Conservation (phyloP, 768 basidiomycete species). For the Amanita pseudoporphyria region DNA sequence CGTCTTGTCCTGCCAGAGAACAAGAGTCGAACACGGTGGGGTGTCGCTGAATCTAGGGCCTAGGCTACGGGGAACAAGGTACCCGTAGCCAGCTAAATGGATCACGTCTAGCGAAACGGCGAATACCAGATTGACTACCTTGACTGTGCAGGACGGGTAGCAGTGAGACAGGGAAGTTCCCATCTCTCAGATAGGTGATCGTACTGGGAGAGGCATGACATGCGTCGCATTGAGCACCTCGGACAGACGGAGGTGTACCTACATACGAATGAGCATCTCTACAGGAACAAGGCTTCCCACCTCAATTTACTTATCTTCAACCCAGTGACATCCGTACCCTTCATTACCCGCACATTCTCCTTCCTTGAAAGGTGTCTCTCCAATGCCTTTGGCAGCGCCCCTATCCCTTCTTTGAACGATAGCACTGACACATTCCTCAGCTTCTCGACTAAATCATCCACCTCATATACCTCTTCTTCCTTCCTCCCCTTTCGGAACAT, state of each 20-base stretch:
- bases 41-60: constrained; percentile 7
- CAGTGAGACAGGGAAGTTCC: constrained; percentile 39
- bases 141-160: constrained; percentile 63
- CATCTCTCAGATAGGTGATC: constrained; percentile 4
- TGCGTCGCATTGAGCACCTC: constrained; percentile 35
- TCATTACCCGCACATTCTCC: constrained; percentile 50
- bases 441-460: constrained; percentile 36
- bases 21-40: constrained; percentile 82
- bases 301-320: constrained; percentile 28
- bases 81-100: constrained; percentile 87
- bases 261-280: constrained; percentile 9
- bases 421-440: constrained; percentile 67
- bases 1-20: constrained; percentile 49
- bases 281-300: constrained; percentile 20
- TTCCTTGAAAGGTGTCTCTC: constrained; percentile 31
- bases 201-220: constrained; percentile 63
- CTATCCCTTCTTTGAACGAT: constrained; percentile 72
- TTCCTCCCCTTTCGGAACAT: constrained; percentile 9
- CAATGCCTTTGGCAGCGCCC: constrained; percentile 53
- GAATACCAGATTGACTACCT: constrained; percentile 87
- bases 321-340: constrained; percentile 20
- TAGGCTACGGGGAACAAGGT: constrained; percentile 79
- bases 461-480: constrained; percentile 26
- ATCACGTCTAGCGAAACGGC: constrained; percentile 36
- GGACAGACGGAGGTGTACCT: constrained; percentile 24